phyloP scores from a whole-genome alignment of 2,329 filamentous ascomycete species.

The Anthostomella pinea region DNA sequence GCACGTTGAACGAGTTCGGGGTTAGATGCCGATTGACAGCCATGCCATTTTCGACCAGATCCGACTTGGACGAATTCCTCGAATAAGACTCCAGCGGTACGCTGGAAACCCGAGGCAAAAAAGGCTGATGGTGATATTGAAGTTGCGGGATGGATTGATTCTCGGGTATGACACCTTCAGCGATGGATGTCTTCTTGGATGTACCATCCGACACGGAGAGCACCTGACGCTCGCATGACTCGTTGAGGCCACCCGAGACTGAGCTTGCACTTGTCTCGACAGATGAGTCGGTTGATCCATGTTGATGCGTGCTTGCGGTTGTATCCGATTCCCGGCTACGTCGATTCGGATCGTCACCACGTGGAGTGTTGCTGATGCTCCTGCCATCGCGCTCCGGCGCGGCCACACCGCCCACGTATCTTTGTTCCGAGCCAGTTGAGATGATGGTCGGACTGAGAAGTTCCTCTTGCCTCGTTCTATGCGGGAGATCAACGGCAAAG shows the following conservation, averaged over 20 bases:
- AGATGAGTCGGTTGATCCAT: conserved; percentile 50
- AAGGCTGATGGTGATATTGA: conserved; percentile 58
- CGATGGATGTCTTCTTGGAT: conserved; percentile 51
- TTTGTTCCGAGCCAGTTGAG: conserved; percentile 13
- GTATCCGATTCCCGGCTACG: conserved; percentile 54
- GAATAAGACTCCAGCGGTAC: conserved; percentile 40
- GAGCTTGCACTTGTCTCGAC: conserved; percentile 56
- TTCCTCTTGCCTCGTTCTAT: conserved; percentile 22
- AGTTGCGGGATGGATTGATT: conserved; percentile 52
- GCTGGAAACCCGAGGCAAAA: conserved; percentile 41
- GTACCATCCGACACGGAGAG: conserved; percentile 39
- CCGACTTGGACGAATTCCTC: conserved; percentile 49
- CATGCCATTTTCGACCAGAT: conserved; percentile 48
- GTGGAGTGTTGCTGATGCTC: conserved; percentile 18
- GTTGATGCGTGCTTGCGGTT: conserved; percentile 49
- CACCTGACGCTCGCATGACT: conserved; percentile 41
- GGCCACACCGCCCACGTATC: conserved; percentile 11
- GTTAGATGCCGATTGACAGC: conserved; percentile 62
- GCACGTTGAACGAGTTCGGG: conserved; percentile 52
- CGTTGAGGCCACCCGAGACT: conserved; percentile 47
- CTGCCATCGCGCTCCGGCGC: conserved; percentile 16
- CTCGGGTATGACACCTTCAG: conserved; percentile 42
- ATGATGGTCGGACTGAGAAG: conserved; percentile 10
- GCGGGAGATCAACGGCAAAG: conserved; percentile 19
- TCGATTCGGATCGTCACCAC: conserved; percentile 35